Evolutionary conservation across 2,329 filamentous ascomycete species (phyloP).

Genomic region (Capronia coronata): DNA sequence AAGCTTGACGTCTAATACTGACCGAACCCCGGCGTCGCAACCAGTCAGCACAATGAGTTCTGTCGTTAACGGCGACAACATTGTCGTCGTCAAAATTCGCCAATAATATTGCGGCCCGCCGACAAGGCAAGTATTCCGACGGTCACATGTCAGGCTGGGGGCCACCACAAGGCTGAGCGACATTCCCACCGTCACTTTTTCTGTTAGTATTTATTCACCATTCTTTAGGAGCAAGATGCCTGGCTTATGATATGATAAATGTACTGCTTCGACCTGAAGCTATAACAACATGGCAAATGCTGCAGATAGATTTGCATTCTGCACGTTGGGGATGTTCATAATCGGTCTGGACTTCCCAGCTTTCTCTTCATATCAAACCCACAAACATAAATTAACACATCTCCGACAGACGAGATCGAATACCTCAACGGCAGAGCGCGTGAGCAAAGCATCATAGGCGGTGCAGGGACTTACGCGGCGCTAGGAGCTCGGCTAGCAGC

Average conservation of each 20-base stretch:
- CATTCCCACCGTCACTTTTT: no score
- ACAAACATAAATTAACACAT: background rate
- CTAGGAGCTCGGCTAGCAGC: slow-evolving; percentile 85
- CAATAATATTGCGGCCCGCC: no score
- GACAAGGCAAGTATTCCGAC: background rate
- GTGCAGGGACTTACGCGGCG: slow-evolving; percentile 78
- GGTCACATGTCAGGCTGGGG: background rate
- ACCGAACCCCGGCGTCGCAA: no score
- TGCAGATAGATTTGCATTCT: slow-evolving; percentile 53
- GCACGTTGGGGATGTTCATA: slow-evolving; percentile 67
- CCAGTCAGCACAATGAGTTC: no score
- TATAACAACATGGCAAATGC: no score
- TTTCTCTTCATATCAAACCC: background rate
- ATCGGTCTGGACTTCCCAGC: slow-evolving; percentile 48
- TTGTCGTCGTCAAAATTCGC: no score
- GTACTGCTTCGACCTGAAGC: no score
- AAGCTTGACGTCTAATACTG: no score
- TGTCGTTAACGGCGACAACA: no score
- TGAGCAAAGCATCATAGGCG: slow-evolving; percentile 73
- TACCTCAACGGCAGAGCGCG: slow-evolving; percentile 64
- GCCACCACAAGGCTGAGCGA: background rate
- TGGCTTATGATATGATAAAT: no score
- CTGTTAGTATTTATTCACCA: no score
- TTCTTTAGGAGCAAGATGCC: no score
- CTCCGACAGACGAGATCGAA: slow-evolving; percentile 76